These are phyloP conservation scores for Linanthus parryae DNA, from an alignment of 148 eudicot species.

Conservation along the genomic window DNA sequence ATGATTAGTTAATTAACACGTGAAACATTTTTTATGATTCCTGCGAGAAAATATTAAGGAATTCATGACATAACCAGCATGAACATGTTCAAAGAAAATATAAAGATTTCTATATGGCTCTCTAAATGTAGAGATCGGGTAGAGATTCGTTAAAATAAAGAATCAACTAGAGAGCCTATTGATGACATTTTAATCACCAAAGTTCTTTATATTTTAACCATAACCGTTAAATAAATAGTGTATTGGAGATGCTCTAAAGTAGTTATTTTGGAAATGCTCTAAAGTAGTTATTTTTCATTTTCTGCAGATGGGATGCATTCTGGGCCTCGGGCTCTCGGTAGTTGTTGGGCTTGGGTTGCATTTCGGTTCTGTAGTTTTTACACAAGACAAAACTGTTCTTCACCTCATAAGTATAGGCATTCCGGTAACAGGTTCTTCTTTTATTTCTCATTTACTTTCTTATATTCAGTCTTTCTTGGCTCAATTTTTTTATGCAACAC, in stretches of 20 bases:
- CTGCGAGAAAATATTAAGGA: too few relatives aligned
- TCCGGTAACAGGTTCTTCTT: conserved; percentile 47
- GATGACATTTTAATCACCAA: too few relatives aligned
- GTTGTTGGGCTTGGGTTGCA: conserved; percentile 80
- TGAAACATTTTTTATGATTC: neutral
- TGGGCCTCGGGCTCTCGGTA: conserved; percentile 69
- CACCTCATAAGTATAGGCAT: conserved; percentile 59
- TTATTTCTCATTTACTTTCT: neutral
- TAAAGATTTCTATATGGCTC: too few relatives aligned
- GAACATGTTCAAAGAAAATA: too few relatives aligned
- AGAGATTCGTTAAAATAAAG: too few relatives aligned
- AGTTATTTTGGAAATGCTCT: neutral
- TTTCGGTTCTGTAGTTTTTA: conserved; percentile 66
- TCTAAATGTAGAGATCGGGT: too few relatives aligned
- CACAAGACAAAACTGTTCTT: conserved; percentile 59
- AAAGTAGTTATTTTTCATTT: neutral
- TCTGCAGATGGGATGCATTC: conserved; percentile 84
- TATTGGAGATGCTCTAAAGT: too few relatives aligned
- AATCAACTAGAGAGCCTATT: too few relatives aligned
- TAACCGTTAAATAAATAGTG: too few relatives aligned
- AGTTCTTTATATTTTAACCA: too few relatives aligned
- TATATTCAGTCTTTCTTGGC: neutral
- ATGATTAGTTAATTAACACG: neutral
- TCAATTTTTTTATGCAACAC: neutral
- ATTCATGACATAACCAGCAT: too few relatives aligned